phyloP scores from a whole-genome alignment of 2,329 filamentous ascomycete species.

The Gaeumannomyces sp. region DNA sequence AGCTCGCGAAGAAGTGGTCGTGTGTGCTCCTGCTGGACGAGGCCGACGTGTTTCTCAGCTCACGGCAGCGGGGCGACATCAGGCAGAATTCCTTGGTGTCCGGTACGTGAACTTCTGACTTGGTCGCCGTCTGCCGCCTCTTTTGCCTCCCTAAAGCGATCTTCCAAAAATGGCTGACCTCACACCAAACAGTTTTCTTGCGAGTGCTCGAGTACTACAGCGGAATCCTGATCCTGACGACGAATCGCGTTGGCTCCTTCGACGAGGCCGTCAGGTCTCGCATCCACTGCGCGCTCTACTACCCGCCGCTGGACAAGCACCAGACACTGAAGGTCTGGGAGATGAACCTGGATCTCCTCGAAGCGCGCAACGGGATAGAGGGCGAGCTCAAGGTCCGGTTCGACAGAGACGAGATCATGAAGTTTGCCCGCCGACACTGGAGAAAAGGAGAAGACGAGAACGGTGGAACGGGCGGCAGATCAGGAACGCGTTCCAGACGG shows the following conservation, averaged over 20 bases:
- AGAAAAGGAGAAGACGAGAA: conserved; percentile 9
- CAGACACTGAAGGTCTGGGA: conserved; percentile 4
- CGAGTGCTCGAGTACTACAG: conserved; percentile 11
- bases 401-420: conserved; percentile 17
- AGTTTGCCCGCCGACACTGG: conserved; percentile 17
- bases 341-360: neutral
- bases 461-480: conserved; percentile 30
- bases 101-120: conserved; percentile 3
- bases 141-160: too few relatives aligned
- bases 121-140: neutral
- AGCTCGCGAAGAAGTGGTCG: conserved; percentile 20
- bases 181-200: conserved; percentile 4
- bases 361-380: neutral
- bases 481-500: conserved; percentile 26
- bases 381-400: conserved; percentile 13
- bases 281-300: conserved; percentile 9
- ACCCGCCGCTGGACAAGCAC: conserved; percentile 9
- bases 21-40: conserved; percentile 21
- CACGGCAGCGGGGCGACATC: conserved; percentile 17
- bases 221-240: conserved; percentile 12
- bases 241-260: conserved; percentile 10
- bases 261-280: conserved; percentile 12
- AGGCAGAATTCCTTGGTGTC: conserved; percentile 27
- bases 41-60: conserved; percentile 20
- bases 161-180: neutral